Base-by-base conservation (phyloP, 2,329 filamentous ascomycete species). In the Elsinoe perseae region DNA sequence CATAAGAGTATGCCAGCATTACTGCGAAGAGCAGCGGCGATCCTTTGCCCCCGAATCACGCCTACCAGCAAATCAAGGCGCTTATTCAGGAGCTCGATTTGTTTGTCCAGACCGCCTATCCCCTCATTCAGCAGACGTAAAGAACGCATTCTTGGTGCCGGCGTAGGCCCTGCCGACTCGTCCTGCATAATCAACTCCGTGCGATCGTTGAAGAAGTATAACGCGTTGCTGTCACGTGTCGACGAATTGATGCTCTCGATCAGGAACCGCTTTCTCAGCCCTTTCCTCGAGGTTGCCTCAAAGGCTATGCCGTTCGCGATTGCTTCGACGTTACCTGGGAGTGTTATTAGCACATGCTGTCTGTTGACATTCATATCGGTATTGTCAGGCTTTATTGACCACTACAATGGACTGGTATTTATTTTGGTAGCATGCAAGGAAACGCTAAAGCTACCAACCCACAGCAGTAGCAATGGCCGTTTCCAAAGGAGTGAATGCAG, bases 281-380 rank as follows among this genome's bases (percentile, higher is more conserved):
- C 79, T 58, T 75, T 77, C 34, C 77, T 75, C 40, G 78, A 75
- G 8, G 84, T 65, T 18, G 83, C 78, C 25, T 89, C 87, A 60
- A 95, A 82, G 0, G 79, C 74, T 73, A 90, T 81, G 3, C 86
- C 87, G 2, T 83, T 78, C 30, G 85, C 81, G 16, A 95, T 73
- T 40, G 84, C 77, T 58, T 89, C 87, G 28, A 86, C 80, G 56
- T 80, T 75, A 34, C 74, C 81, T 84, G 60, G 16, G 16, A 44
- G 40, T 27, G n/a, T 12, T 4, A 27, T 42, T 14, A 44, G 20
- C 40, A 10, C 20, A 27, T n/a, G 10, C 40, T 27, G 40, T 18
- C 25, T 23, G 40, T 44, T 20, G 38, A 30, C 28, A 12, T 30
- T 5, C 28, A 30, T 12, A 12, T 12, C 6, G 12, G 6, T 30